Percentiles rank a stretch among this genome's conserved stretches.
These are phyloP conservation scores for Sindora glabra DNA, from an alignment of 306 rosid species.

Conservation along the genomic window DNA sequence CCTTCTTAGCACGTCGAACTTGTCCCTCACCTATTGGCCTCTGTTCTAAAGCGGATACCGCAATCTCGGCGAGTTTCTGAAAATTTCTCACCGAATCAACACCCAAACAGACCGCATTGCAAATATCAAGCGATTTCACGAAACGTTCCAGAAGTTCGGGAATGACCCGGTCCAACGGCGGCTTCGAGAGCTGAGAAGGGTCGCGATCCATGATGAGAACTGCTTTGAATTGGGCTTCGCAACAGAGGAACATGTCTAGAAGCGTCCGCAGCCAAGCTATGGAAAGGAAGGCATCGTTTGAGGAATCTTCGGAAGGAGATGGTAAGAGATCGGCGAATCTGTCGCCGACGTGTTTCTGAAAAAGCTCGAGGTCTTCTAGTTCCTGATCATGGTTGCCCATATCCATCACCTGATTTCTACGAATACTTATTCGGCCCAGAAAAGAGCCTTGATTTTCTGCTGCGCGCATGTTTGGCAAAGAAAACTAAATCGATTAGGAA, in stretches of 20 bases:
- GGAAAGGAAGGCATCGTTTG: conserved; percentile 56
- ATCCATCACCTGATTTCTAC: conserved; percentile 77
- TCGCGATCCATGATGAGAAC: conserved; percentile 68
- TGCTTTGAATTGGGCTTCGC: conserved; percentile 91
- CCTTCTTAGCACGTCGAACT: conserved; percentile 78
- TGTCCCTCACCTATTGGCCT: conserved; percentile 79
- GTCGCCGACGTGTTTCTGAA: conserved; percentile 65
- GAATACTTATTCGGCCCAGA: conserved; percentile 81
- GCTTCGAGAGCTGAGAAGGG: conserved; percentile 51
- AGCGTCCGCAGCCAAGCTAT: conserved; percentile 65
- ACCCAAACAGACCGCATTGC: conserved; percentile 75
- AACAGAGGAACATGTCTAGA: conserved; percentile 73
- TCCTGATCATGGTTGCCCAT: conserved; percentile 79
- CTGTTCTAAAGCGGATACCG: conserved; percentile 48
- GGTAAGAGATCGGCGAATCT: conserved; percentile 56
- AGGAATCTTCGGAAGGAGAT: conserved; percentile 42
- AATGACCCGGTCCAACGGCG: conserved; percentile 72
- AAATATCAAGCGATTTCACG: conserved; percentile 69
- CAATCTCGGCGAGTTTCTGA: conserved; percentile 77
- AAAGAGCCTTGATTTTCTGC: conserved; percentile 78
- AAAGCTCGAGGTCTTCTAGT: conserved; percentile 74
- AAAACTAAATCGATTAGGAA: not conserved
- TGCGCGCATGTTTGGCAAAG: conserved; percentile 58
- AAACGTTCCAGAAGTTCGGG: conserved; percentile 73
- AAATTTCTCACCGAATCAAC: conserved; percentile 58